phyloP scores from a whole-genome alignment of 495 filamentous ascomycete species.

The Neurospora sp. region DNA sequence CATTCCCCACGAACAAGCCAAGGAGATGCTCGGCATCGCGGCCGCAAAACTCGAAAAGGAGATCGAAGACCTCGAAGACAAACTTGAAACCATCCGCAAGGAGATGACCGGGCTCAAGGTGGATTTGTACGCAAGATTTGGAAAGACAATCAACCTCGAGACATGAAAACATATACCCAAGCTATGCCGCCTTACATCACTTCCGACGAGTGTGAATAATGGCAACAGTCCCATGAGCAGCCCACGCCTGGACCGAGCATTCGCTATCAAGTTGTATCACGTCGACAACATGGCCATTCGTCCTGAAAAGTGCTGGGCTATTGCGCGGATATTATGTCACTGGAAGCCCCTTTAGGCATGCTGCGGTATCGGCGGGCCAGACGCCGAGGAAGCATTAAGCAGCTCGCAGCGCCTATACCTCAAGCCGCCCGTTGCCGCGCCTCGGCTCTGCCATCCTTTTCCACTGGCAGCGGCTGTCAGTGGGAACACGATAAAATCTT shows the following conservation, averaged over 20 bases:
- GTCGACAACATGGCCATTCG: background rate
- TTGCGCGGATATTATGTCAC: background rate
- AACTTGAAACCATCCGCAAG: slow-evolving; percentile 60
- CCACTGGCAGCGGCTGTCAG: background rate
- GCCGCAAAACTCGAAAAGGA: slow-evolving; percentile 64
- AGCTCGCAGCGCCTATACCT: background rate
- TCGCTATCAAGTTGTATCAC: background rate
- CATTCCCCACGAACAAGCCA: slow-evolving; percentile 71
- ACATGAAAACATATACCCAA: slow-evolving; percentile 41
- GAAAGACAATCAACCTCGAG: slow-evolving; percentile 90
- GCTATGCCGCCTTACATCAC: background rate
- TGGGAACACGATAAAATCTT: background rate
- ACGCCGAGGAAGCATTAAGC: background rate
- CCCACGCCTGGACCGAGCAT: background rate
- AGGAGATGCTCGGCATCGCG: slow-evolving; percentile 65
- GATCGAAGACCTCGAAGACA: slow-evolving; percentile 65
- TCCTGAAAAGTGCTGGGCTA: background rate
- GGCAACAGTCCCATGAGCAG: background rate
- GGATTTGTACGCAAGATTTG: slow-evolving; percentile 86
- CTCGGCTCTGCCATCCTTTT: background rate
- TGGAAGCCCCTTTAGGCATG: background rate
- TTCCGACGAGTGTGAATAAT: background rate
- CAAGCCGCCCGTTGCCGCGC: background rate
- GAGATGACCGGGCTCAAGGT: slow-evolving; percentile 85
- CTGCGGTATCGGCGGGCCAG: background rate